phyloP scores from a whole-genome alignment of 768 basidiomycete species.

The Tylopilus plumbeoviolaceoides region DNA sequence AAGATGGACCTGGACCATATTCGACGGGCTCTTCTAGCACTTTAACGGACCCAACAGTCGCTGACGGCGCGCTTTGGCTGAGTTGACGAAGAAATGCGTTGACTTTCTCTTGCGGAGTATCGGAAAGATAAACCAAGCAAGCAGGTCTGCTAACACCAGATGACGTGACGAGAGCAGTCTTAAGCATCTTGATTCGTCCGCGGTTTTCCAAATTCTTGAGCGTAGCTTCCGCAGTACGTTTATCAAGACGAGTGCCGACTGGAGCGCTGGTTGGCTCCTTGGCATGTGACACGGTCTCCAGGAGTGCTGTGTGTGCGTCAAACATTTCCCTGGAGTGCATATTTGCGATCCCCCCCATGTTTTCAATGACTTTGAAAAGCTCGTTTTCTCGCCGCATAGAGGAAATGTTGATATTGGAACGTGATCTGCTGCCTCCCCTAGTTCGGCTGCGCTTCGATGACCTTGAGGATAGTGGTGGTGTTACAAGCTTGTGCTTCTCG shows the following conservation, averaged over 20 bases:
- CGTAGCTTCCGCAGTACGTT: conserved; percentile 61
- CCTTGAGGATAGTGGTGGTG: conserved; percentile 6
- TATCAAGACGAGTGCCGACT: conserved; percentile 65
- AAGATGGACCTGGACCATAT: conserved; percentile 44
- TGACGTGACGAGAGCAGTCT: conserved; percentile 54
- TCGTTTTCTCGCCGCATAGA: conserved; percentile 80
- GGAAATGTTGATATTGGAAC: conserved; percentile 63
- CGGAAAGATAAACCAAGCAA: conserved; percentile 63
- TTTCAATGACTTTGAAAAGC: conserved; percentile 60
- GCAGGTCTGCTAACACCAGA: conserved; percentile 58
- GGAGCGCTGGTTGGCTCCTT: conserved; percentile 72
- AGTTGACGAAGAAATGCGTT: conserved; percentile 56
- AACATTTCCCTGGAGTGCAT: conserved; percentile 65
- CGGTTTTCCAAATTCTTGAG: conserved; percentile 59
- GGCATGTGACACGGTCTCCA: conserved; percentile 51
- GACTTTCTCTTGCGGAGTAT: conserved; percentile 48
- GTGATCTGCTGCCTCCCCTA: conserved; percentile 9
- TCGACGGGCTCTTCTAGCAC: conserved; percentile 53
- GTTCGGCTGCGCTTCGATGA: conserved; percentile 22
- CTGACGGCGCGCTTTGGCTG: conserved; percentile 33
- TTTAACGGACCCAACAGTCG: conserved; percentile 37
- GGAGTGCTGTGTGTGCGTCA: conserved; percentile 60
- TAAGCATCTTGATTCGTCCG: conserved; percentile 67
- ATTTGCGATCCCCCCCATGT: conserved; percentile 63
- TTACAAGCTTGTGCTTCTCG: conserved; percentile 15